phyloP scores from a whole-genome alignment of 495 filamentous ascomycete genomes.

The Talaromyces trachyspermus region DNA sequence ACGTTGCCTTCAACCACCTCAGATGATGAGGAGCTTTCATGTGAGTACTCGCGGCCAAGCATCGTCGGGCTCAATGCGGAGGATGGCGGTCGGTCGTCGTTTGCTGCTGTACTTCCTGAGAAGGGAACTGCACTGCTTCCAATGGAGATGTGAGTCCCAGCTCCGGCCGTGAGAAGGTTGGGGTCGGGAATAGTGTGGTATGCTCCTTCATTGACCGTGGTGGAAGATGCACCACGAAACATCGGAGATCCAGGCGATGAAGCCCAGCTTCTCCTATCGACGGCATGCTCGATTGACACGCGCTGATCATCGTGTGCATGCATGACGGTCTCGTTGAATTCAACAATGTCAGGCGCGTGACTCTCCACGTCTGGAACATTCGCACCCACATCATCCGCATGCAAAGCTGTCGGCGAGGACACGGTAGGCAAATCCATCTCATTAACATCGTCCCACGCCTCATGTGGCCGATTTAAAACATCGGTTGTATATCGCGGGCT shows the following conservation, averaged over 20 bases:
- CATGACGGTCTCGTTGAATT: background rate
- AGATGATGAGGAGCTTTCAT: constrained; percentile 3
- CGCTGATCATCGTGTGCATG: background rate
- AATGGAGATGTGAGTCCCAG: background rate
- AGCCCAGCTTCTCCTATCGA: background rate
- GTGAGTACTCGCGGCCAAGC: constrained; percentile 1
- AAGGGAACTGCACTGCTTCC: background rate
- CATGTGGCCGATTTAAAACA: constrained; percentile 28
- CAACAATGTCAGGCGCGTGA: background rate
- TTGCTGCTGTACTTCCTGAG: background rate
- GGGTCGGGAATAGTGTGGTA: background rate
- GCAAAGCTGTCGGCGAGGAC: constrained; percentile 9
- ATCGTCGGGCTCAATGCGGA: constrained; percentile 1
- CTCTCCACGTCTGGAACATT: constrained; percentile 11
- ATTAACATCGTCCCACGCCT: constrained; percentile 13
- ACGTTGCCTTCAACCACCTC: background rate
- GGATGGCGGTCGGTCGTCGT: constrained; percentile 2
- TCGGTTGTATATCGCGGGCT: constrained; percentile 44
- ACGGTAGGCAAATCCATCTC: constrained; percentile 6
- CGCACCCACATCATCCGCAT: constrained; percentile 4
- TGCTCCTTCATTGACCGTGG: background rate
- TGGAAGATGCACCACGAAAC: background rate
- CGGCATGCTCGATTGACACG: background rate
- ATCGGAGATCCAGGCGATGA: constrained; percentile 2
- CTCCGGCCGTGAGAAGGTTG: background rate